These are phyloP conservation scores for Neckera pumila DNA, from an alignment of 225 moss, liverwort and hornwort species.

Conservation along the genomic window DNA sequence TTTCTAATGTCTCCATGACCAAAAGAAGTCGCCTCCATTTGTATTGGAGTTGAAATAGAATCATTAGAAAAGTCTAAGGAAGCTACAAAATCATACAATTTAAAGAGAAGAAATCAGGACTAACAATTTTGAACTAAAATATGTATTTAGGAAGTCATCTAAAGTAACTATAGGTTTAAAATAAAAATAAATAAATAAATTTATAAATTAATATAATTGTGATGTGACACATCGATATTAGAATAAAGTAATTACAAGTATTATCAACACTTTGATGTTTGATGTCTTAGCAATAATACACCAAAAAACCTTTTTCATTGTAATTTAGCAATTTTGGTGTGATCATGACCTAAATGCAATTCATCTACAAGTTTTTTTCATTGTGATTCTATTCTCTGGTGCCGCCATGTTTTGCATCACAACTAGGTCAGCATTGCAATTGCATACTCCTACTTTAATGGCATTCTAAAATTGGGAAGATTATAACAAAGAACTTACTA, in stretches of 20 bases:
- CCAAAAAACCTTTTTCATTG: background rate
- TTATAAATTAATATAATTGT: accelerated
- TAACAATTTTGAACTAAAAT: background rate
- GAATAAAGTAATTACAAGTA: background rate
- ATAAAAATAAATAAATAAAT: background rate
- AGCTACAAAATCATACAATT: background rate
- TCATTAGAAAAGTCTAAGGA: background rate
- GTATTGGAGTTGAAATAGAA: background rate
- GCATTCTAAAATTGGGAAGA: background rate
- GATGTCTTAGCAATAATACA: background rate
- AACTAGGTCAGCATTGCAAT: background rate
- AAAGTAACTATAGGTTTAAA: background rate
- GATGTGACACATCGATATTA: background rate
- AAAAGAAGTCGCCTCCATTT: accelerated
- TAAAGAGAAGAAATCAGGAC: background rate
- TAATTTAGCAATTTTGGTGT: background rate
- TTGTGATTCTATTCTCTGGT: background rate
- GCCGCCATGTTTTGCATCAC: background rate
- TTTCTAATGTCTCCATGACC: background rate
- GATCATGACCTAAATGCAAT: background rate
- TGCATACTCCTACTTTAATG: background rate
- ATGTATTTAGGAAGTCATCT: background rate
- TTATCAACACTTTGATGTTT: background rate
- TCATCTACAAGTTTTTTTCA: background rate
- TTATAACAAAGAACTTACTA: background rate